Evolutionary conservation across 2,329 filamentous ascomycete species (phyloP).

Genomic region (Penicillium sp.): DNA sequence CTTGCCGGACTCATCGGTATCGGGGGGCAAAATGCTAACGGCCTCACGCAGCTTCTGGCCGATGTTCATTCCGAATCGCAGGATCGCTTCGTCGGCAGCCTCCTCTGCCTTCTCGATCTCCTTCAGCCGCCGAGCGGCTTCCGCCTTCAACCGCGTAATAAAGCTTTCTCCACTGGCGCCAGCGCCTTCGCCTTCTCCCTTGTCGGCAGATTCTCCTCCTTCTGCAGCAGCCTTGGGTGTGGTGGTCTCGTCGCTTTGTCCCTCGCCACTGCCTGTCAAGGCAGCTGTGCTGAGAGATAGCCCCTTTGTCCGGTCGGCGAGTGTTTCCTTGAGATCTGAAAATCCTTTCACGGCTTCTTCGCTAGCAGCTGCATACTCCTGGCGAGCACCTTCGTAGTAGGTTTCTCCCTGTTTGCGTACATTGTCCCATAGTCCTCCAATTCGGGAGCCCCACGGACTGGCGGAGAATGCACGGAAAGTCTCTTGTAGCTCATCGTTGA

Average conservation of each 20-base stretch:
- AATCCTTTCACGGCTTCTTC: constrained; percentile 81
- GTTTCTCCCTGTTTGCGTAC: constrained; percentile 95
- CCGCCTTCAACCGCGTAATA: constrained; percentile 70
- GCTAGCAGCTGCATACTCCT: constrained; percentile 77
- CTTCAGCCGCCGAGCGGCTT: constrained; percentile 79
- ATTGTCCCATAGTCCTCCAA: constrained; percentile 84
- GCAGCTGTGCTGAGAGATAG: constrained; percentile 60
- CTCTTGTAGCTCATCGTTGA: constrained; percentile 89
- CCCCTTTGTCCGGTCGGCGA: constrained; percentile 71
- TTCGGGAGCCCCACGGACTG: constrained; percentile 84
- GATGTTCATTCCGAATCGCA: constrained; percentile 88
- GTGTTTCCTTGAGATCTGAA: constrained; percentile 64
- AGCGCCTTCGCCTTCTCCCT: constrained; percentile 28
- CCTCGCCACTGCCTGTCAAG: constrained; percentile 26
- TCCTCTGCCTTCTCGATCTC: constrained; percentile 92
- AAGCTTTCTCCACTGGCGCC: constrained; percentile 57
- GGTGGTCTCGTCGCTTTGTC: constrained; percentile 30
- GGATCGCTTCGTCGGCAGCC: constrained; percentile 88
- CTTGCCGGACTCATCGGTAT: constrained; percentile 52
- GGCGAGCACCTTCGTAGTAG: constrained; percentile 77
- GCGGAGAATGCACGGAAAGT: constrained; percentile 91
- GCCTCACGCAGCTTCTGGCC: constrained; percentile 88
- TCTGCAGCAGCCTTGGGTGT: constrained; percentile 30
- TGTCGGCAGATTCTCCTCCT: constrained; percentile 20
- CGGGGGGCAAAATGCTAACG: constrained; percentile 78